phyloP scores from a whole-genome alignment of 805 yeast species.

The Ogataea pignaliae region DNA sequence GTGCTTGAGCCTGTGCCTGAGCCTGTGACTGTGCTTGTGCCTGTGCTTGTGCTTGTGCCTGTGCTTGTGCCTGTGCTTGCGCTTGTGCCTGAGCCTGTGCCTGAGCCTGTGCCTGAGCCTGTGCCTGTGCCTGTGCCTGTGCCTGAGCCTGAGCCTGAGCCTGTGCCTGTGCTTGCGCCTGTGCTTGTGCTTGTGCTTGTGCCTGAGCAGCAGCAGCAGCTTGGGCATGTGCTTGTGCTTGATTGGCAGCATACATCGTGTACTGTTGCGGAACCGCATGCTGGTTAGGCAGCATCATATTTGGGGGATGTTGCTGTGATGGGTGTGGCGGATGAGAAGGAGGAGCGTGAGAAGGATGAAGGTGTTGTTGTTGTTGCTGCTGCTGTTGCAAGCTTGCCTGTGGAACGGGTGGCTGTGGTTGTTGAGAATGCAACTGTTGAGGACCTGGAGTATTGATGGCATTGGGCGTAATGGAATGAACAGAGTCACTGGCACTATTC shows the following conservation, averaged over 20 bases:
- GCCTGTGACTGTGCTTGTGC: constrained; percentile 9
- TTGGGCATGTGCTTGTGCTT: no score
- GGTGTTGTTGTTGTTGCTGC: no score
- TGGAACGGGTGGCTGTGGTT: no score
- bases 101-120: constrained; percentile 10
- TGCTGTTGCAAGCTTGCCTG: not conserved
- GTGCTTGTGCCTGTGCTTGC: constrained; percentile 13
- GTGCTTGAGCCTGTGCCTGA: constrained; percentile 2
- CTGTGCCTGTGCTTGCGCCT: constrained; percentile 5
- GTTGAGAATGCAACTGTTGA: no score
- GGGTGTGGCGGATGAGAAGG: constrained; percentile 15
- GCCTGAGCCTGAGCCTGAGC: constrained; percentile 7
- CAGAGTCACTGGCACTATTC: constrained; percentile 14
- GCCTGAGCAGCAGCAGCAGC: no score
- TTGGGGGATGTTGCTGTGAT: constrained; percentile 21
- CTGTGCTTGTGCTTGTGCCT: constrained; percentile 14
- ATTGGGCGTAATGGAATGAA: not conserved
- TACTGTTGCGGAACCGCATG: constrained; percentile 27
- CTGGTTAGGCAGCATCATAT: constrained; percentile 27
- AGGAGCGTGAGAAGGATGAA: constrained; percentile 9
- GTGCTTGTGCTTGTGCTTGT: constrained; percentile 11
- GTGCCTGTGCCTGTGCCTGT: constrained; percentile 14
- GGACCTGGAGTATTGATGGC: no score
- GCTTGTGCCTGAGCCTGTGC: constrained; percentile 3
- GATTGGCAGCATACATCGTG: constrained; percentile 26